Evolutionary conservation across 805 yeast genomes (phyloP).

Genomic region (Maudiozyma barnettii): DNA sequence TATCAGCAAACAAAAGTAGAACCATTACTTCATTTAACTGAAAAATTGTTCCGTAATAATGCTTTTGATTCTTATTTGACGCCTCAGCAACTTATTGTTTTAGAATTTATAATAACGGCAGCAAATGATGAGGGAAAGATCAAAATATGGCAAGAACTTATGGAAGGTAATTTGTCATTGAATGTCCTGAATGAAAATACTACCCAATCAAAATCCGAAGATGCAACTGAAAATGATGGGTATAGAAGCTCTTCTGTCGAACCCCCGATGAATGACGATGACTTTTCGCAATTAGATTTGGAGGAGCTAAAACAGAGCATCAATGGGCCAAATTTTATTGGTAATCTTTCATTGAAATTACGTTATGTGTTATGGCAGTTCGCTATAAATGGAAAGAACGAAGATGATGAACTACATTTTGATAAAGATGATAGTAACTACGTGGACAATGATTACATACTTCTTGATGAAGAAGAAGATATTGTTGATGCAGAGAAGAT

Average conservation of each 20-base stretch:
- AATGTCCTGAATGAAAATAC: constrained; percentile 11
- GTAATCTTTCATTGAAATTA: constrained; percentile 53
- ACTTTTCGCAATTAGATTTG: constrained; percentile 34
- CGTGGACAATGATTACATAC: not conserved
- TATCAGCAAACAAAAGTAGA: constrained; percentile 26
- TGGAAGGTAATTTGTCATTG: constrained; percentile 28
- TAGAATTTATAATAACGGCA: constrained; percentile 37
- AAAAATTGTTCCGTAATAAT: constrained; percentile 30
- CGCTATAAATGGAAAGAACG: constrained; percentile 28
- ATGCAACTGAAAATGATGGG: constrained; percentile 1
- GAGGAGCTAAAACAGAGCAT: constrained; percentile 32
- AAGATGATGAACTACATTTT: constrained; percentile 23
- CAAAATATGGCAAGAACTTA: constrained; percentile 38
- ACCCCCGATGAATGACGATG: constrained; percentile 15
- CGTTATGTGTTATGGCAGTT: constrained; percentile 66
- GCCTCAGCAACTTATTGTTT: constrained; percentile 45
- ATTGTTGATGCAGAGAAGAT: not conserved
- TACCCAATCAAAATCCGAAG: constrained; percentile 1
- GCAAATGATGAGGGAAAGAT: constrained; percentile 17
- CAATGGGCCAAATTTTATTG: constrained; percentile 39
- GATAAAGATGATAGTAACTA: not conserved
- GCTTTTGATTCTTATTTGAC: constrained; percentile 42
- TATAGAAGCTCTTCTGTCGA: constrained; percentile 2
- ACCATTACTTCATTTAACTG: constrained; percentile 29
- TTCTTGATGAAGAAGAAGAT: constrained; percentile 9